phyloP scores from a whole-genome alignment of 2,329 filamentous ascomycete genomes.

The Kalaharituber pfeilii region DNA sequence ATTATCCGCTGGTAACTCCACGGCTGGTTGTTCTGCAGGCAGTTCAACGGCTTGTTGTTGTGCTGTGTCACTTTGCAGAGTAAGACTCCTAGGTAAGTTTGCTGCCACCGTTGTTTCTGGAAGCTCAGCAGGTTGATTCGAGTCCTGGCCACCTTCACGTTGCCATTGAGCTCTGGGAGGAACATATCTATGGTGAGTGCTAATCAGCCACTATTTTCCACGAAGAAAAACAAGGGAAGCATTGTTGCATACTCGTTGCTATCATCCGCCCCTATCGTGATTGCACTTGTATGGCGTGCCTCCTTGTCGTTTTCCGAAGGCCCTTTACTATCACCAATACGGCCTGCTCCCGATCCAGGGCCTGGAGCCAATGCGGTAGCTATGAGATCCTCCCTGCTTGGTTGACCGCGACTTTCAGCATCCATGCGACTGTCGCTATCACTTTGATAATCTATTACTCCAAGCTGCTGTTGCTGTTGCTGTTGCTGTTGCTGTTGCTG shows the following conservation, averaged over 20 bases:
- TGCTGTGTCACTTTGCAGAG: too few relatives aligned
- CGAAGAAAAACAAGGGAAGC: too few relatives aligned
- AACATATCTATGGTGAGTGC: conserved; percentile 15
- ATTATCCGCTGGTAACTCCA: conserved; percentile 15
- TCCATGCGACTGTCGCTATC: neutral
- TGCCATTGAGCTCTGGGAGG: conserved; percentile 20
- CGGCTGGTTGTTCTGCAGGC: conserved; percentile 5
- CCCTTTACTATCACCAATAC: neutral
- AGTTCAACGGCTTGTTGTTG: too few relatives aligned
- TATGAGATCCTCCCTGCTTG: conserved; percentile 6
- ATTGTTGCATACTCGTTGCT: too few relatives aligned
- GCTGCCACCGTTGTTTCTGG: too few relatives aligned
- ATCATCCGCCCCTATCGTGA: conserved; percentile 8
- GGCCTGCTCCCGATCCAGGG: neutral
- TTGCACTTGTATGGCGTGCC: neutral
- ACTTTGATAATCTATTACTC: neutral
- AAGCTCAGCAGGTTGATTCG: neutral
- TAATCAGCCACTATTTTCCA: neutral
- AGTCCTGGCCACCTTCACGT: conserved; percentile 4
- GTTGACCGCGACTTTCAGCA: neutral
- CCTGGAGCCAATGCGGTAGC: conserved; percentile 3
- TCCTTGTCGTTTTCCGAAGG: too few relatives aligned
- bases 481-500: neutral
- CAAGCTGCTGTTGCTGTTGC: neutral
- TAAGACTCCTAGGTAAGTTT: too few relatives aligned